A percentile compares a stretch with the other conserved stretches of the same genome.
phyloP scores from a whole-genome alignment of 805 yeast species.

The Barnettozyma botsteinii region DNA sequence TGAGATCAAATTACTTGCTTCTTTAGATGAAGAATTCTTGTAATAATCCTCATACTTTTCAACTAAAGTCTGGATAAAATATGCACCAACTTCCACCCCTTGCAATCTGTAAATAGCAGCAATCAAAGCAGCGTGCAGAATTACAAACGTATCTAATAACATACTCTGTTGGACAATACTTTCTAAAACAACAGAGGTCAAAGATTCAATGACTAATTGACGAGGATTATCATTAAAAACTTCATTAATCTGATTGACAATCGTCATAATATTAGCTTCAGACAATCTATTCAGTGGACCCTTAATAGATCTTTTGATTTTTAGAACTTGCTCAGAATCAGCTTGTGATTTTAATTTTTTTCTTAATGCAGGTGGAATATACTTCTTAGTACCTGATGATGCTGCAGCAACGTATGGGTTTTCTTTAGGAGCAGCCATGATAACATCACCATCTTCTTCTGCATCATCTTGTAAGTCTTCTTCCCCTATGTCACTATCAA shows the following conservation, averaged over 20 bases:
- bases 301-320: slow-evolving; percentile 59
- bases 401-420: slow-evolving; percentile 74
- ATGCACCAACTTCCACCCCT: slow-evolving; percentile 89
- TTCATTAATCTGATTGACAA: slow-evolving; percentile 61
- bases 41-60: slow-evolving; percentile 53
- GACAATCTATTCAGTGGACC: slow-evolving; percentile 86
- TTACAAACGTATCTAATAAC: slow-evolving; percentile 70
- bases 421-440: slow-evolving; percentile 40
- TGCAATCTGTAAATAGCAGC: slow-evolving; percentile 70
- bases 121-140: slow-evolving; percentile 71
- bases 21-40: slow-evolving; percentile 38
- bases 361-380: slow-evolving; percentile 86
- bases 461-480: slow-evolving; percentile 30
- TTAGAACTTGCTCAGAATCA: slow-evolving; percentile 41
- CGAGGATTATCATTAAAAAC: slow-evolving; percentile 66
- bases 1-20: slow-evolving; percentile 62
- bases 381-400: slow-evolving; percentile 33
- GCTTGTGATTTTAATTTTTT: slow-evolving; percentile 35
- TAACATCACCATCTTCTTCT: slow-evolving; percentile 25
- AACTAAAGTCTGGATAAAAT: slow-evolving; percentile 71
- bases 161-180: slow-evolving; percentile 60
- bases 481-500: slow-evolving; percentile 36
- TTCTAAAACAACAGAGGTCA: slow-evolving; percentile 59
- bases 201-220: slow-evolving; percentile 66
- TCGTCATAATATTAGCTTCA: slow-evolving; percentile 71